A percentile compares a stretch with the other conserved stretches of the same genome.
phyloP scores from a whole-genome alignment of 306 rosid species.

The Castanea crenata region DNA sequence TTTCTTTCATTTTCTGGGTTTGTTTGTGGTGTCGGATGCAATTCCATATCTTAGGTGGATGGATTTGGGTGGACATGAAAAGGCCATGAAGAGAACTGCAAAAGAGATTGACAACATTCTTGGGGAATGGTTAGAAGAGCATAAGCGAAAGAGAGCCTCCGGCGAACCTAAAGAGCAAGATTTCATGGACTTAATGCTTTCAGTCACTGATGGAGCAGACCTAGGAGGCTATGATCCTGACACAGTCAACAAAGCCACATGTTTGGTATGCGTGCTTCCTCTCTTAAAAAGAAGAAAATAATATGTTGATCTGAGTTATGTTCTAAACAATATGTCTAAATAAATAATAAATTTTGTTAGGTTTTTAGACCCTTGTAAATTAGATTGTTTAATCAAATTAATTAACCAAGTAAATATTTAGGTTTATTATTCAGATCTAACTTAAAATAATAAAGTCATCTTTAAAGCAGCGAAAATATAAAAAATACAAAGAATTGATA shows the following conservation, averaged over 20 bases:
- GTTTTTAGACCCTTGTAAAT: too few species aligned
- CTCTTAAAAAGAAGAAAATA: too few species aligned
- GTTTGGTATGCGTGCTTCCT: constrained; percentile 29
- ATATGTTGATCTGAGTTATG: too few species aligned
- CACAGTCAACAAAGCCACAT: constrained; percentile 46
- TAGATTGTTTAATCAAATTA: too few species aligned
- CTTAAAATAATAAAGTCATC: too few species aligned
- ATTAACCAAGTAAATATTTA: too few species aligned
- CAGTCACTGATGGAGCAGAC: neutral
- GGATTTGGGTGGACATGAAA: constrained; percentile 53
- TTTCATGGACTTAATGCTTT: constrained; percentile 40
- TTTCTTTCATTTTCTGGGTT: constrained; percentile 26
- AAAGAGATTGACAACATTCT: constrained; percentile 28
- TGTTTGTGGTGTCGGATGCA: constrained; percentile 32
- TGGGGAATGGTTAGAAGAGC: constrained; percentile 46
- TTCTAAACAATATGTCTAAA: too few species aligned
- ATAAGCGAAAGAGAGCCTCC: constrained; percentile 7
- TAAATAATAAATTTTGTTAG: too few species aligned
- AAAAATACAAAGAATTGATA: too few species aligned
- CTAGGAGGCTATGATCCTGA: constrained; percentile 31
- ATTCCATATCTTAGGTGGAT: constrained; percentile 39
- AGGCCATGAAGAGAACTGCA: constrained; percentile 27
- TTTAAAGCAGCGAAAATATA: too few species aligned
- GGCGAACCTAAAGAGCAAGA: constrained; percentile 20
- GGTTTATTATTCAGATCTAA: too few species aligned